These are phyloP conservation scores for Mycena albidolilacea DNA, from an alignment of 768 basidiomycete genomes.

Conservation along the genomic window DNA sequence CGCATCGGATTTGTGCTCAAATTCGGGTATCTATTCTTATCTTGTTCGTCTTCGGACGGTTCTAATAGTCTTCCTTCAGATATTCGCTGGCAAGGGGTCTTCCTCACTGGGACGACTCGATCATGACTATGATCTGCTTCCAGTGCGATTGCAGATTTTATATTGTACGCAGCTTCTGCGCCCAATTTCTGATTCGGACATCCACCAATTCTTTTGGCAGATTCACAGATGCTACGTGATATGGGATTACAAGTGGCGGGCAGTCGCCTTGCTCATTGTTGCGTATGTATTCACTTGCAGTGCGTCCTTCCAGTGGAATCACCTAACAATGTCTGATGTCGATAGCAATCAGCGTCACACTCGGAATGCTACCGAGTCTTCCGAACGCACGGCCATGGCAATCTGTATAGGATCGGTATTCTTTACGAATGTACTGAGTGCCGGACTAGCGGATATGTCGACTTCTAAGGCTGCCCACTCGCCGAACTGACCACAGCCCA, in stretches of 20 bases:
- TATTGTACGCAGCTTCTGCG: constrained; percentile 1
- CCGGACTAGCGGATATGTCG: constrained; percentile 4
- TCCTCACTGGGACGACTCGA: not conserved
- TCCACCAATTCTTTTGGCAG: not conserved
- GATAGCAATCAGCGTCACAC: not conserved
- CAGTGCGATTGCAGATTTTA: constrained; percentile 22
- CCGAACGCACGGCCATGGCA: constrained; percentile 5
- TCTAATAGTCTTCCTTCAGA: not conserved
- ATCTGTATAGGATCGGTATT: constrained; percentile 16
- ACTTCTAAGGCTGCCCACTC: not conserved
- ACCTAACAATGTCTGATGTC: not conserved
- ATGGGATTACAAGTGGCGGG: not conserved
- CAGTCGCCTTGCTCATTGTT: constrained; percentile 2
- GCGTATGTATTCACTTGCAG: not conserved
- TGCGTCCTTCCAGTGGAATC: not conserved
- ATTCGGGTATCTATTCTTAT: not conserved
- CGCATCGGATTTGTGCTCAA: constrained; percentile 4
- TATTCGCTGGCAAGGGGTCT: constrained; percentile 16
- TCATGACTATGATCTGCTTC: not conserved
- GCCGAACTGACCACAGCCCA: not conserved
- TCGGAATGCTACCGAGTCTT: not conserved
- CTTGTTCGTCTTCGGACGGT: too few species aligned
- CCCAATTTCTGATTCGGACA: not conserved
- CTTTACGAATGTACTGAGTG: constrained; percentile 11
- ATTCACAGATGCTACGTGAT: constrained; percentile 16